A percentile compares a stretch with the other conserved stretches of the same genome.
Evolutionary conservation across 345 rosid genomes (phyloP).

Genomic region (Salix dunnii): DNA sequence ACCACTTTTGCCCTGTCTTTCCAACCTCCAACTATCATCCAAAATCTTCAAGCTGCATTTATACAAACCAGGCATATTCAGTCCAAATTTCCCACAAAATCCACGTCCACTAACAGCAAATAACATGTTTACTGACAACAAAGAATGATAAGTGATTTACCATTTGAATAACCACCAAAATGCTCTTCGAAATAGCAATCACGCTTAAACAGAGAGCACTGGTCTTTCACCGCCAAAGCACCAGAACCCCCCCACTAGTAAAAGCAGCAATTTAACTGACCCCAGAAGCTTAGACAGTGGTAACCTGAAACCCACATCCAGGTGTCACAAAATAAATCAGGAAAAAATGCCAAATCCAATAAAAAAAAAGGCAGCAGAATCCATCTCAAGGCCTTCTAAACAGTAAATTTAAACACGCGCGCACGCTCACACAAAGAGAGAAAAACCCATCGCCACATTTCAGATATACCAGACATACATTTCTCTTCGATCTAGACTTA

Average conservation of each 20-base stretch:
- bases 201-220: not conserved
- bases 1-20: not conserved
- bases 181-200: not conserved
- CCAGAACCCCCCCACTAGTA: not conserved
- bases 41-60: constrained; percentile 18
- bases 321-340: not conserved
- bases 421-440: not conserved
- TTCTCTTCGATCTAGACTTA: not conserved
- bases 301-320: constrained; percentile 11
- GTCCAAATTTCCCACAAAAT: not conserved
- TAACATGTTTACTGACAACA: not conserved
- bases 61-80: not conserved
- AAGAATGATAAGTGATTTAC: constrained; percentile 3
- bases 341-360: not conserved
- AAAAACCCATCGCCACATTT: not conserved
- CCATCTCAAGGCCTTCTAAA: not conserved
- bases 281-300: not conserved
- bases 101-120: not conserved
- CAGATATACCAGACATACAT: not conserved
- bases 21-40: constrained; percentile 10
- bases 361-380: not conserved
- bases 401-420: not conserved
- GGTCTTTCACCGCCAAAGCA: not conserved
- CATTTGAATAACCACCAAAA: constrained; percentile 11
- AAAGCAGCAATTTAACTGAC: not conserved